Percentiles rank a stretch among this genome's conserved stretches.
Conservation (phyloP, 2,329 filamentous ascomycete species). For the Penicillium occitanis region DNA sequence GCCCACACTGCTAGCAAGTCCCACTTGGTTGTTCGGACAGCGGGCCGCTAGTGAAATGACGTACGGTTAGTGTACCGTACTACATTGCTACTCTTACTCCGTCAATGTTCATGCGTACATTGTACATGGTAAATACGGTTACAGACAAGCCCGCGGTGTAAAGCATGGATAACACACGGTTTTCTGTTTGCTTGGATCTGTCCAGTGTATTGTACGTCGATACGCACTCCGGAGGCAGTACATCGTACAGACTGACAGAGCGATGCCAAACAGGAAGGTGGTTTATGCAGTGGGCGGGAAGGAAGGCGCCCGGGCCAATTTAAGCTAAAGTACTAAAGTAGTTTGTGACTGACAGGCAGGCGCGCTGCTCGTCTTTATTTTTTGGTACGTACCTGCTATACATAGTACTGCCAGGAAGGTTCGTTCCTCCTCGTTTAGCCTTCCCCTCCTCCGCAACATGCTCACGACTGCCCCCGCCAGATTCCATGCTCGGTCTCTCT, state of each 20-base stretch:
- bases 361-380: not conserved
- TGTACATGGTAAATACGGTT: not conserved
- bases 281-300: not conserved
- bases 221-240: not conserved
- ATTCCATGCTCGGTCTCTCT: too few species aligned
- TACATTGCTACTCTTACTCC: not conserved
- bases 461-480: too few species aligned
- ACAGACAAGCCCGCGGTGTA: not conserved
- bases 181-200: not conserved
- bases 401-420: not conserved
- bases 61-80: constrained; percentile 5
- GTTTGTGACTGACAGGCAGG: not conserved
- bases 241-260: not conserved
- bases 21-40: not conserved
- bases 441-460: too few species aligned
- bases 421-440: too few species aligned
- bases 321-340: not conserved
- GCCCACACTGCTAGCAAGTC: not conserved
- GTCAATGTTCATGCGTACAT: not conserved
- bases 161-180: not conserved
- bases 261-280: not conserved
- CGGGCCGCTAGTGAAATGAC: constrained; percentile 18
- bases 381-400: not conserved
- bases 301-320: constrained; percentile 1
- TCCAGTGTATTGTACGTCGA: not conserved